These are phyloP conservation scores for Naganishia kalamii DNA, from an alignment of 768 basidiomycete species.

Conservation along the genomic window DNA sequence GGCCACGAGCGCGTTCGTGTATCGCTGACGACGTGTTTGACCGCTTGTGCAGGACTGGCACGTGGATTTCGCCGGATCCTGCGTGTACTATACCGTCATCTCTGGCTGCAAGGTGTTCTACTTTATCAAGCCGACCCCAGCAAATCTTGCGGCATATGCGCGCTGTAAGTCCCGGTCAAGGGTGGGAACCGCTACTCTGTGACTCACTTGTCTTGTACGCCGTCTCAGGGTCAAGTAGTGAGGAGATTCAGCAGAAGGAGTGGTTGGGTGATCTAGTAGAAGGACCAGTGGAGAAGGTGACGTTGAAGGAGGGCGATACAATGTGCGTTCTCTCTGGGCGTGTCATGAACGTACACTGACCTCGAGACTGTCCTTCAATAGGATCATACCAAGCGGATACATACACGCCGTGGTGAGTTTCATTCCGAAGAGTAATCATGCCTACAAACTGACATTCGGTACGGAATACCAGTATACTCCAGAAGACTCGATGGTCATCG, in stretches of 20 bases:
- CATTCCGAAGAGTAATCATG: not conserved
- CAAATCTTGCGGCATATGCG: constrained; percentile 83
- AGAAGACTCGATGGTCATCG: constrained; percentile 85
- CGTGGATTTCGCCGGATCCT: constrained; percentile 93
- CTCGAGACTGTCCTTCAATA: constrained; percentile 1
- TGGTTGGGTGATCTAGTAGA: constrained; percentile 94
- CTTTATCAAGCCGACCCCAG: constrained; percentile 81
- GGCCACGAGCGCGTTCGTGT: not conserved
- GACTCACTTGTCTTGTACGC: constrained; percentile 37
- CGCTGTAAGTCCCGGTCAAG: constrained; percentile 52
- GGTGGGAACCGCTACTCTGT: not conserved
- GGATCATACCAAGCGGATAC: constrained; percentile 90
- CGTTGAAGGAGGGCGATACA: constrained; percentile 39
- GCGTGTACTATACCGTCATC: constrained; percentile 94
- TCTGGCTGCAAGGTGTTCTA: constrained; percentile 87
- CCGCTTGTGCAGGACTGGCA: constrained; percentile 75
- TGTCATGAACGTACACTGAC: not conserved
- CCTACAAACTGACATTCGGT: not conserved
- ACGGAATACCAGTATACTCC: constrained; percentile 70
- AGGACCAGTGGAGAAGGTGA: constrained; percentile 66
- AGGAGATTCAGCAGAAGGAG: constrained; percentile 72
- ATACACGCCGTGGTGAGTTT: constrained; percentile 86
- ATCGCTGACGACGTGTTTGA: not conserved
- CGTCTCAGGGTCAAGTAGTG: constrained; percentile 59
- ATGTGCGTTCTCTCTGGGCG: constrained; percentile 29